A percentile compares a stretch with the other conserved stretches of the same genome.
Evolutionary conservation across 306 rosid species (phyloP).

Genomic region (Luffa acutangula): DNA sequence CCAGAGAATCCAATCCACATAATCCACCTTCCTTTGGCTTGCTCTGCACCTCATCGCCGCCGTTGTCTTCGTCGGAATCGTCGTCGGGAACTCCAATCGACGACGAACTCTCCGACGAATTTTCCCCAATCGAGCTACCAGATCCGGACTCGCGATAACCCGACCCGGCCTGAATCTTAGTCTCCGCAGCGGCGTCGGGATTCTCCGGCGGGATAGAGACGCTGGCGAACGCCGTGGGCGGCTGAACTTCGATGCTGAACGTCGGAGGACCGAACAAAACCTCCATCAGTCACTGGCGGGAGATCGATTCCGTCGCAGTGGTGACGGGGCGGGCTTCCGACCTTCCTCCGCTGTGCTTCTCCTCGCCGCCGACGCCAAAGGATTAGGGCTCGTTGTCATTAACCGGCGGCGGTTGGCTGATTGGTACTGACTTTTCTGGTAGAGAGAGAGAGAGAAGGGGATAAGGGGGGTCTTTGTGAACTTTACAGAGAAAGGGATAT

Average conservation of each 20-base stretch:
- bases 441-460: background rate
- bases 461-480: background rate
- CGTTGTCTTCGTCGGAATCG: constrained; percentile 2
- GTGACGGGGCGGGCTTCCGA: background rate
- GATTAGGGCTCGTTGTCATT: constrained; percentile 1
- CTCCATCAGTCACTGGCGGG: constrained; percentile 1
- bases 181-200: background rate
- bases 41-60: background rate
- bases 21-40: constrained; percentile 5
- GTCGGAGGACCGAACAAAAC: constrained; percentile 8
- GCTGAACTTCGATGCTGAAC: background rate
- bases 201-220: background rate
- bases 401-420: constrained; percentile 11
- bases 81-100: constrained; percentile 15
- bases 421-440: constrained; percentile 5
- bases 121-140: constrained; percentile 1
- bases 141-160: background rate
- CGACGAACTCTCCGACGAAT: constrained; percentile 10
- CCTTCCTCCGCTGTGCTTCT: background rate
- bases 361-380: background rate
- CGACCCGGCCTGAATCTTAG: background rate
- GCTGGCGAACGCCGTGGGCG: background rate
- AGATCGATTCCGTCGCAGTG: background rate
- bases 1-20: background rate
- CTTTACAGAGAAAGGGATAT: constrained; percentile 10